phyloP scores from a whole-genome alignment of 495 filamentous ascomycete species.

The Clavariopsis aquatica region DNA sequence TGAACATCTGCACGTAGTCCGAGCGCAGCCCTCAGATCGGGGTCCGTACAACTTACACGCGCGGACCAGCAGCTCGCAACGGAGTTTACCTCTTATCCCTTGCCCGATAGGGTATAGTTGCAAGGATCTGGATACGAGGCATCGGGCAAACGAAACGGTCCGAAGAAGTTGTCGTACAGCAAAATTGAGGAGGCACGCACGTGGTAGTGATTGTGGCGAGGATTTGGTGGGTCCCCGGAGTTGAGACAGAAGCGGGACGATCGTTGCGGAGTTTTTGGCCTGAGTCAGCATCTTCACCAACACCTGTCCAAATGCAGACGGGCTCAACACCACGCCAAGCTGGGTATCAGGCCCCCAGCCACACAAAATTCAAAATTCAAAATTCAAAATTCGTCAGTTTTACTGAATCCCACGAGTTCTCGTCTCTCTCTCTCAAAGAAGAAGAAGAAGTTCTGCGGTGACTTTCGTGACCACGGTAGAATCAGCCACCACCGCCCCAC shows the following conservation, averaged over 20 bases:
- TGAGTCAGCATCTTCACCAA: not conserved
- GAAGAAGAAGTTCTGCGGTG: no score
- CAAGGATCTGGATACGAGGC: not conserved
- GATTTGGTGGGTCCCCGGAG: no score
- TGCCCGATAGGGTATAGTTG: not conserved
- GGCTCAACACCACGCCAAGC: not conserved
- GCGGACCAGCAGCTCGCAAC: not conserved
- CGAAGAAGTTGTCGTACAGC: no score
- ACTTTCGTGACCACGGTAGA: no score
- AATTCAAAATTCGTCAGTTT: not conserved
- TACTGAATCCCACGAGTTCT: no score
- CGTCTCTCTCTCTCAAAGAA: no score
- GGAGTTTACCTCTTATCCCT: not conserved
- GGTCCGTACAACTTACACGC: not conserved
- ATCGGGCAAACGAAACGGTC: not conserved
- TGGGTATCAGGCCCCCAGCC: not conserved
- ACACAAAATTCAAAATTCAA: constrained; percentile 1
- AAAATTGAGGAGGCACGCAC: no score
- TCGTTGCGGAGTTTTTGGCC: not conserved
- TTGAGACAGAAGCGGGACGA: not conserved
- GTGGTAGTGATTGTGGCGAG: no score
- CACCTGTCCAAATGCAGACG: not conserved
- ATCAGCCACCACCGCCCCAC: no score
- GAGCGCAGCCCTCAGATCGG: not conserved
- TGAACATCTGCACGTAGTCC: not conserved